Percentiles rank a stretch among this genome's conserved stretches.
Evolutionary conservation across 768 basidiomycete genomes (phyloP).

Genomic region (Artomyces pyxidatus): DNA sequence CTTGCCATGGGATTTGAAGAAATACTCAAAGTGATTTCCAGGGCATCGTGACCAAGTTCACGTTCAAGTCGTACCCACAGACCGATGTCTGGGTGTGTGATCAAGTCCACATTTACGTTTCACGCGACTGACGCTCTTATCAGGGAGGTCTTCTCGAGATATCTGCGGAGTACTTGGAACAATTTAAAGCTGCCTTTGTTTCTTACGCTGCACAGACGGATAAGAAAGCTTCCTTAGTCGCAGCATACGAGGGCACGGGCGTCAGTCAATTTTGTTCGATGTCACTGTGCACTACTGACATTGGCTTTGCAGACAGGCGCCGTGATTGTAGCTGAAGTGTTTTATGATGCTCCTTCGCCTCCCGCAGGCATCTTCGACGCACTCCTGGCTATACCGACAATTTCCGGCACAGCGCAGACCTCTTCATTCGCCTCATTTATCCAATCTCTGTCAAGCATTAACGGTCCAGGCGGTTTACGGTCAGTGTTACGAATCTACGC

Average conservation of each 20-base stretch:
- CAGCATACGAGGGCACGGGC: too few species aligned
- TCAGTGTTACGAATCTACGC: background rate
- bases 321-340: slow-evolving; percentile 24
- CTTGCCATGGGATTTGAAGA: background rate
- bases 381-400: slow-evolving; percentile 31
- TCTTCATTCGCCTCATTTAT: slow-evolving; percentile 30
- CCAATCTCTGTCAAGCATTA: slow-evolving; percentile 22
- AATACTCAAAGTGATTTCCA: background rate
- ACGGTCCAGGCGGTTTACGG: slow-evolving; percentile 20
- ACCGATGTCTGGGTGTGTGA: slow-evolving; percentile 7
- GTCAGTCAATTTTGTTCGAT: background rate
- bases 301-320: background rate
- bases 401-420: slow-evolving; percentile 29
- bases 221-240: too few species aligned
- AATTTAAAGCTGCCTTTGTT: too few species aligned
- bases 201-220: too few species aligned
- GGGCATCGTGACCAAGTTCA: slow-evolving; percentile 13
- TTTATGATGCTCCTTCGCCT: slow-evolving; percentile 46
- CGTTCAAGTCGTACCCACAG: slow-evolving; percentile 7
- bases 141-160: background rate
- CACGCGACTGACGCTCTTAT: background rate
- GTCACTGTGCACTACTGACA: slow-evolving; percentile 29
- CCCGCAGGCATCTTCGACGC: slow-evolving; percentile 39
- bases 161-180: background rate
- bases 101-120: too few species aligned